Evolutionary conservation across 169 alveolate genomes (phyloP), one percentile per base, ranked within the genome.

Genomic region (Babesia microti): DNA sequence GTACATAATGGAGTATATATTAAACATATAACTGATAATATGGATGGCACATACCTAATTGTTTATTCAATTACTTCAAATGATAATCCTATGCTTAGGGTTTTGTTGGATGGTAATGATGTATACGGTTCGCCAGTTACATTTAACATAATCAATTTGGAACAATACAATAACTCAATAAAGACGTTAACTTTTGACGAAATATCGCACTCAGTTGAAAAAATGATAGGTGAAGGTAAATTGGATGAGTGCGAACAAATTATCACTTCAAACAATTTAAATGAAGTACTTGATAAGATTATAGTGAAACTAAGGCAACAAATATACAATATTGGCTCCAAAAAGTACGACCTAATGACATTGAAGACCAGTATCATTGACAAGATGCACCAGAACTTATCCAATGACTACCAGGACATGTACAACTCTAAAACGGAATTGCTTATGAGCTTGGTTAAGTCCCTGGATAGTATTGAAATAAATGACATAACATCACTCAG

Each of bases 391-490:
- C 54, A 45, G 28, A 41, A 34, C 18, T 53, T 63, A 32, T 50
- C 51, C 7, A 44, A 41, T 37, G 54, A 63, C 44, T 63, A 63
- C 68, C 54, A 63, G 53, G 42, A 42, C 47, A 63, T 63, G 75
- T 42, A 53, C 19, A 55, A 40, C 18, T 48, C 42, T 47, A 63
- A 63, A 45, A 63, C 75, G 17, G 53, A 53, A 17, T 67, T 53
- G 37, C 43, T 63, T 21, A 63, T 53, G 12, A 30, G 52, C 41
- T 63, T 30, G 45, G 56, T 32, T 15, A 52, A 47, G 27, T 7
- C 63, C 11, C 15, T 45, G 2, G 58, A 27, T 5, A 36, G 17
- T 1, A 66, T 39, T n/a, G 22, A 22, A 21, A 23, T 49, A 15
- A 54, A 54, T 36, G 34, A 40, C 27, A 53, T 63, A 34, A 63